These are phyloP conservation scores for Xerocomus nothofagi DNA, from an alignment of 1,284 basidiomycete species.

Conservation along the genomic window DNA sequence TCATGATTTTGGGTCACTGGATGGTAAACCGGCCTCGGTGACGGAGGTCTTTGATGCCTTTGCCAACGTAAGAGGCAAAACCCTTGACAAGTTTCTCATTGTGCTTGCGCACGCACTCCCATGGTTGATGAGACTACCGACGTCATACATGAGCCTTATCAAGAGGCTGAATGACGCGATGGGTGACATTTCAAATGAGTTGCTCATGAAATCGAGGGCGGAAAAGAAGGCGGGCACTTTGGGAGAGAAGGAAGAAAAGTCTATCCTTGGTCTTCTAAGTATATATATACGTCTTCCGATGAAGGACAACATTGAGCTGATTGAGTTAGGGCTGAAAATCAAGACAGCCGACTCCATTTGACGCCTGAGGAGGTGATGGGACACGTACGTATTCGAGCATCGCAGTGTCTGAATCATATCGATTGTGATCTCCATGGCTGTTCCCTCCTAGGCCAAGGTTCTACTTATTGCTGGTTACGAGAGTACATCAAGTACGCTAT, in stretches of 20 bases:
- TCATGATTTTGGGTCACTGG: constrained; percentile 55
- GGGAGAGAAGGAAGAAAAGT: constrained; percentile 42
- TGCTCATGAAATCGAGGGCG: constrained; percentile 45
- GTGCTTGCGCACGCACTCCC: constrained; percentile 47
- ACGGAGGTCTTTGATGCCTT: constrained; percentile 49
- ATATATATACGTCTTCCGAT: background rate
- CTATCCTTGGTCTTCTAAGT: constrained; percentile 43
- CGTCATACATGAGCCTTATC: constrained; percentile 37
- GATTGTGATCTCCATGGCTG: background rate
- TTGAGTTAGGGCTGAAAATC: constrained; percentile 23
- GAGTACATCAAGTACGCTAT: constrained; percentile 28
- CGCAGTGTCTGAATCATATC: accelerated
- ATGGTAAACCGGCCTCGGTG: constrained; percentile 46
- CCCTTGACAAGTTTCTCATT: constrained; percentile 35
- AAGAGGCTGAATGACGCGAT: constrained; percentile 41
- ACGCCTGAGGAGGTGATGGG: constrained; percentile 24
- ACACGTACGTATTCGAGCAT: constrained; percentile 19
- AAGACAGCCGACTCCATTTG: constrained; percentile 7
- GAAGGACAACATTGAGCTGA: background rate
- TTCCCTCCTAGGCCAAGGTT: constrained; percentile 23
- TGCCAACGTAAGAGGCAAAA: constrained; percentile 20
- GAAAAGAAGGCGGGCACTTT: constrained; percentile 37
- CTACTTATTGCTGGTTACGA: constrained; percentile 34
- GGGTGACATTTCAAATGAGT: constrained; percentile 45
- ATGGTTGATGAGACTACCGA: constrained; percentile 44